phyloP scores from a whole-genome alignment of 441 rosid species.

The Metrosideros polymorpha region DNA sequence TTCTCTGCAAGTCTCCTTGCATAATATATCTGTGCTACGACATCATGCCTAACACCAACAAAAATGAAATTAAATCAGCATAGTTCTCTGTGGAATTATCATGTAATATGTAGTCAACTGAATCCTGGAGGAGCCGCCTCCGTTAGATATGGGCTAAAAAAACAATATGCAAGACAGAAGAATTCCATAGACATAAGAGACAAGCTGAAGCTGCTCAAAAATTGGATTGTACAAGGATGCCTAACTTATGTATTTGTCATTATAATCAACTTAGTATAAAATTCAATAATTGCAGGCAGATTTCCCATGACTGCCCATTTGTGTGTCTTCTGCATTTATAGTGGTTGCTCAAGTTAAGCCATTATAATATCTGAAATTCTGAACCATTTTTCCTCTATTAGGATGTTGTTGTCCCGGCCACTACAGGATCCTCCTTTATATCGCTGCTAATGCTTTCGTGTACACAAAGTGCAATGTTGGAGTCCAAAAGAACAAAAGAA shows the following conservation, averaged over 20 bases:
- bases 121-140: neutral
- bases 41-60: constrained; percentile 49
- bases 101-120: neutral
- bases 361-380: neutral
- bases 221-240: neutral
- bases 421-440: neutral
- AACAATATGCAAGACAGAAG: neutral
- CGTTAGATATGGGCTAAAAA: neutral
- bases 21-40: constrained; percentile 81
- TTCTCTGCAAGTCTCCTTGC: constrained; percentile 81
- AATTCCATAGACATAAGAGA: neutral
- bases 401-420: neutral
- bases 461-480: neutral
- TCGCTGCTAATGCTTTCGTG: neutral
- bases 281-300: neutral
- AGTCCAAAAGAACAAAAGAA: neutral
- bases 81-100: neutral
- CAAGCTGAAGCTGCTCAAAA: neutral
- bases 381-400: neutral
- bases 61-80: neutral
- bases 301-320: neutral
- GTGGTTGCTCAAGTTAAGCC: neutral
- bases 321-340: neutral
- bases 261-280: neutral
- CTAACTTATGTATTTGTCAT: neutral